These are phyloP conservation scores for Candida cerambycidarum DNA, from an alignment of 805 yeast species.

Conservation along the genomic window DNA sequence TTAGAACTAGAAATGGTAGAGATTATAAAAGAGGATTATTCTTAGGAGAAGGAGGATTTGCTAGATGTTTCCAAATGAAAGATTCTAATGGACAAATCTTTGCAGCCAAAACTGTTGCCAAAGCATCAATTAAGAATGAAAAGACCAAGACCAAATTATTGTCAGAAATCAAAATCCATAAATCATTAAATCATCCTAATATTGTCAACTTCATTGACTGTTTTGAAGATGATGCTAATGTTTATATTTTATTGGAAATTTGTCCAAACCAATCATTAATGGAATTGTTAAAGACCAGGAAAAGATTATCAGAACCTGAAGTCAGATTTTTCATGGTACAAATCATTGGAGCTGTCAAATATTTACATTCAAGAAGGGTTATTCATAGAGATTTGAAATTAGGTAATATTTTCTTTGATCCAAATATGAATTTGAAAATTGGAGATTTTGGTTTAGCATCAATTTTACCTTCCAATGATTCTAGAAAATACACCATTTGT, in stretches of 20 bases:
- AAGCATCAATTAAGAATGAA: constrained; percentile 86
- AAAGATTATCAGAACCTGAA: constrained; percentile 86
- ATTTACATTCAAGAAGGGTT: constrained; percentile 87
- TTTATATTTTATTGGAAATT: constrained; percentile 88
- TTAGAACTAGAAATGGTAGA: constrained; percentile 80
- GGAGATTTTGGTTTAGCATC: constrained; percentile 99
- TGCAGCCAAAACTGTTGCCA: constrained; percentile 98
- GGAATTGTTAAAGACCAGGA: constrained; percentile 87
- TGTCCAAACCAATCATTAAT: constrained; percentile 93
- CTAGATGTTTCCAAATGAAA: constrained; percentile 95
- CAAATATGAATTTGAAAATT: constrained; percentile 88
- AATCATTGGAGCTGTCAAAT: constrained; percentile 89
- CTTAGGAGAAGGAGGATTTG: constrained; percentile 98
- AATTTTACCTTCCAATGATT: constrained; percentile 64
- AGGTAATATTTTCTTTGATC: constrained; percentile 94
- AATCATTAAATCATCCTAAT: constrained; percentile 82
- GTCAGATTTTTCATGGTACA: constrained; percentile 88
- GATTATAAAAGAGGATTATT: constrained; percentile 89
- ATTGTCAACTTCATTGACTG: constrained; percentile 93
- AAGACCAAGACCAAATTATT: constrained; percentile 84
- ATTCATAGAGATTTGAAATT: constrained; percentile 95
- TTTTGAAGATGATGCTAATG: constrained; percentile 94
- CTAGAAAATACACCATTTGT: constrained; percentile 89
- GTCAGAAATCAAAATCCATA: constrained; percentile 94
- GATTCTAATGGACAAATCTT: constrained; percentile 82